Evolutionary conservation across 1,284 basidiomycete species (phyloP).

Genomic region (Melampsora larici-populina): DNA sequence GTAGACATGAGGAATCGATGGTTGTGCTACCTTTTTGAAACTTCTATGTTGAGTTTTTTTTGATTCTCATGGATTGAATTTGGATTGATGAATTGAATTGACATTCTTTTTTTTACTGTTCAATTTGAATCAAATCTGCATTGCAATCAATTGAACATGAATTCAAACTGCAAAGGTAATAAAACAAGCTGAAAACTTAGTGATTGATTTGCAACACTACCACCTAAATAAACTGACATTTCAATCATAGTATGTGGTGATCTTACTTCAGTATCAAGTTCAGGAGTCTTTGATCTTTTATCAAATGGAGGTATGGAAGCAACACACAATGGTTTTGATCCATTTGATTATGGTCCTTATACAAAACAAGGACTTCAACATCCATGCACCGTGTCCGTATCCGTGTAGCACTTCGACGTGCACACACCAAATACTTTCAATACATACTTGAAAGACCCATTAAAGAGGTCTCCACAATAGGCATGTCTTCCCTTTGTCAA

Average conservation of each 20-base stretch:
- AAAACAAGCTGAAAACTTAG: conserved; percentile 88
- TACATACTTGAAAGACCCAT: too few relatives aligned
- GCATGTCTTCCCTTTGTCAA: too few relatives aligned
- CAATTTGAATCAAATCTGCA: conserved; percentile 88
- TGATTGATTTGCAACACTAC: conserved; percentile 76
- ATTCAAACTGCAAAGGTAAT: conserved; percentile 85
- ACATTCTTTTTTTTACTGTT: conserved; percentile 61
- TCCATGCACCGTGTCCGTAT: too few relatives aligned
- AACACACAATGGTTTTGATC: conserved; percentile 88
- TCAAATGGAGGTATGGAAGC: conserved; percentile 64
- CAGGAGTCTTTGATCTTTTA: conserved; percentile 90
- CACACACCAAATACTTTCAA: too few relatives aligned
- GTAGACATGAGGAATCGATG: conserved; percentile 85
- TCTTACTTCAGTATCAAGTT: conserved; percentile 83
- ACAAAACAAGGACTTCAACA: conserved; percentile 83
- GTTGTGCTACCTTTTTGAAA: conserved; percentile 93
- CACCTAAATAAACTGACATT: conserved; percentile 77
- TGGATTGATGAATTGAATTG: too few relatives aligned
- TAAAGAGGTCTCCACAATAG: too few relatives aligned
- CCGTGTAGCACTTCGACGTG: too few relatives aligned
- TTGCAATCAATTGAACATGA: conserved; percentile 88
- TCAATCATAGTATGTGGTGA: conserved; percentile 89
- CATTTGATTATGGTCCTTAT: conserved; percentile 84
- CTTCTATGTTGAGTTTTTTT: conserved; percentile 63
- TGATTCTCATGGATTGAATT: background rate